Evolutionary conservation across 352 stramenopile genomes (phyloP).

Genomic region (Globisporangium abappressorium): DNA sequence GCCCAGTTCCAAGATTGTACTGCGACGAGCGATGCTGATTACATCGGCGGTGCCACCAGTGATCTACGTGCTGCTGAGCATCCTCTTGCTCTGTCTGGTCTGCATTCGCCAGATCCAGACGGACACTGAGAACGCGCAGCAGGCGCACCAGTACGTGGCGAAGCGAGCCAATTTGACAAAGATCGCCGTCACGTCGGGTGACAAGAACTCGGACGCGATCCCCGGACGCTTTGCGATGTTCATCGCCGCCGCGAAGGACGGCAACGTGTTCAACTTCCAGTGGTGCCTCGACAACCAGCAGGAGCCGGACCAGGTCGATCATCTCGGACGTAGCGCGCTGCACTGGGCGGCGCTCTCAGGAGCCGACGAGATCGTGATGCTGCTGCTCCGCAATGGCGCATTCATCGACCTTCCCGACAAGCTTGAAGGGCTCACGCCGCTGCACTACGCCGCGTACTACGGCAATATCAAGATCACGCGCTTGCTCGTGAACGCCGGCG

Average conservation of each 20-base stretch:
- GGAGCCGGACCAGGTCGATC: conserved; percentile 55
- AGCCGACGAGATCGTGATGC: conserved; percentile 49
- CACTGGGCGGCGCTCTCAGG: conserved; percentile 65
- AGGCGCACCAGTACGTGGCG: conserved; percentile 56
- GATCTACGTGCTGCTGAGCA: conserved; percentile 33
- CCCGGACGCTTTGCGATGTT: conserved; percentile 62
- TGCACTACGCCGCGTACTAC: conserved; percentile 78
- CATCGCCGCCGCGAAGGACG: conserved; percentile 47
- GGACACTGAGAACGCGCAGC: conserved; percentile 54
- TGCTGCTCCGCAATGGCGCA: conserved; percentile 65
- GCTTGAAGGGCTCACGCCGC: conserved; percentile 54
- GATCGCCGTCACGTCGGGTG: conserved; percentile 47
- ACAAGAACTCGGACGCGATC: conserved; percentile 27
- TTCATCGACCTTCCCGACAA: conserved; percentile 58
- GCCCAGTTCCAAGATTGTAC: conserved; percentile 23
- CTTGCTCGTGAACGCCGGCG: conserved; percentile 52
- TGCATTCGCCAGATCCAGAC: conserved; percentile 48
- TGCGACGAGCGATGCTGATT: conserved; percentile 42
- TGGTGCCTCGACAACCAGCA: conserved; percentile 64
- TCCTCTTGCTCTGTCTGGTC: conserved; percentile 41
- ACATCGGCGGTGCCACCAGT: conserved; percentile 34
- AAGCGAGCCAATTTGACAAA: conserved; percentile 39
- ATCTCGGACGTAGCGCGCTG: conserved; percentile 58
- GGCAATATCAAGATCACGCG: conserved; percentile 70
- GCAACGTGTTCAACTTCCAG: conserved; percentile 42